These are phyloP conservation scores for Neoscytalidium dimidiatum DNA, from an alignment of 2,329 filamentous ascomycete genomes.

Conservation along the genomic window DNA sequence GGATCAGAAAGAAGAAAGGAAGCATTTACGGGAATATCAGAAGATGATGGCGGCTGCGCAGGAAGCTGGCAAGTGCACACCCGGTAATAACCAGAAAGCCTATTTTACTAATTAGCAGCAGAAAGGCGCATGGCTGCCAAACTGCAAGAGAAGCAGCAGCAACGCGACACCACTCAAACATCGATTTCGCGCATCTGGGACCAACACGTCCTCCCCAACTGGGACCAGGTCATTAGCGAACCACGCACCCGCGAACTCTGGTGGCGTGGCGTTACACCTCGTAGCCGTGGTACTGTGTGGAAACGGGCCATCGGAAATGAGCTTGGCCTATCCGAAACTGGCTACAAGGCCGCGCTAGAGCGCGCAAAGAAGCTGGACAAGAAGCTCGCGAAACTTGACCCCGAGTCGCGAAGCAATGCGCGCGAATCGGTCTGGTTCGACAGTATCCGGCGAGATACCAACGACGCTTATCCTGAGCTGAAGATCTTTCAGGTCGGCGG, in stretches of 20 bases:
- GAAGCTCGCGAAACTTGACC: conserved; percentile 50
- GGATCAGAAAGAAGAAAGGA: conserved; percentile 85
- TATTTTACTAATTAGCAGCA: conserved; percentile 22
- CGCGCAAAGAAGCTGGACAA: conserved; percentile 66
- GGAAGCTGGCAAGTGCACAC: conserved; percentile 52
- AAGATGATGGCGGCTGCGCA: conserved; percentile 72
- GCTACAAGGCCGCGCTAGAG: conserved; percentile 69
- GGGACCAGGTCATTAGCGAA: conserved; percentile 69
- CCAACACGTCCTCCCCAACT: conserved; percentile 73
- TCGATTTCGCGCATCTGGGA: conserved; percentile 68
- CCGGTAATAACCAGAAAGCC: not conserved
- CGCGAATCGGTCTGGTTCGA: conserved; percentile 63
- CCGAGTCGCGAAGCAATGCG: conserved; percentile 48
- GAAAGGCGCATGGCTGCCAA: conserved; percentile 54
- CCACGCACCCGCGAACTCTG: conserved; percentile 73
- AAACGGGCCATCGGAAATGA: conserved; percentile 72
- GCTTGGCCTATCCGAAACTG: conserved; percentile 65
- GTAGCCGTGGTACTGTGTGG: conserved; percentile 71
- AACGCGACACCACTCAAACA: conserved; percentile 53
- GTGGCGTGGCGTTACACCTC: conserved; percentile 77
- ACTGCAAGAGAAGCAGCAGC: conserved; percentile 54
- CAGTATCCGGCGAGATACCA: conserved; percentile 65
- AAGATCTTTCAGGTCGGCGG: conserved; percentile 70
- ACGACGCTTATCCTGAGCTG: conserved; percentile 69
- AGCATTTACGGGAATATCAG: conserved; percentile 83